Conservation (phyloP, 345 rosid species). For the Eutrema heterophyllum region DNA sequence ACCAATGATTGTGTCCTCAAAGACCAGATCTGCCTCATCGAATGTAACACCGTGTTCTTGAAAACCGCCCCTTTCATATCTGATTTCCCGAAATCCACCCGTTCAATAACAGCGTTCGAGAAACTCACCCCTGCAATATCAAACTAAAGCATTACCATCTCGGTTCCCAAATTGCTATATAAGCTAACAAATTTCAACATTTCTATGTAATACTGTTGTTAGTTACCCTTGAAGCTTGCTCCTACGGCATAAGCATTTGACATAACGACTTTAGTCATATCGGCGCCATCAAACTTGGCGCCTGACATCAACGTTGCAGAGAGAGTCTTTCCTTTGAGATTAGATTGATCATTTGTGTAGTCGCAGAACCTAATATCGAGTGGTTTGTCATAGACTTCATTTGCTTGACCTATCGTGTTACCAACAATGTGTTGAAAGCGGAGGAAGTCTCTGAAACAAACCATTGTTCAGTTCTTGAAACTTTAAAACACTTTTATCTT, state of each 20-base stretch:
- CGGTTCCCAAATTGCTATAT: background rate
- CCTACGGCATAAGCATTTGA: conserved; percentile 96
- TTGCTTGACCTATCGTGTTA: conserved; percentile 96
- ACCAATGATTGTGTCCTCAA: conserved; percentile 35
- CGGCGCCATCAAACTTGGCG: conserved; percentile 99
- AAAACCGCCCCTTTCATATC: conserved; percentile 76
- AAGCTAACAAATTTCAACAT: no score
- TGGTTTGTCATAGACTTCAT: conserved; percentile 95
- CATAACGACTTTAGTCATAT: conserved; percentile 94
- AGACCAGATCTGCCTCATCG: conserved; percentile 49
- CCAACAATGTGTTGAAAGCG: conserved; percentile 85
- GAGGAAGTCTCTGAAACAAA: conserved; percentile 77
- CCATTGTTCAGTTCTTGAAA: conserved; percentile 15
- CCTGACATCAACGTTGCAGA: conserved; percentile 91
- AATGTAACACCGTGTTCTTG: conserved; percentile 72
- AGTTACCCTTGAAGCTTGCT: conserved; percentile 88
- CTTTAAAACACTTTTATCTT: background rate
- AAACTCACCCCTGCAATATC: conserved; percentile 63
- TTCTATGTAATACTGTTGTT: no score
- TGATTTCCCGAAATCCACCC: conserved; percentile 75
- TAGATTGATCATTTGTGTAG: conserved; percentile 73
- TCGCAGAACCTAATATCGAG: conserved; percentile 92
- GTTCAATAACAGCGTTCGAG: conserved; percentile 80
- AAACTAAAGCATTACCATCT: background rate
- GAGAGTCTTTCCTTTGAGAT: conserved; percentile 89